Percentiles rank a stretch among this genome's conserved stretches.
phyloP scores from a whole-genome alignment of 1,284 basidiomycete species.

The Pseudozyma hubeiensis region DNA sequence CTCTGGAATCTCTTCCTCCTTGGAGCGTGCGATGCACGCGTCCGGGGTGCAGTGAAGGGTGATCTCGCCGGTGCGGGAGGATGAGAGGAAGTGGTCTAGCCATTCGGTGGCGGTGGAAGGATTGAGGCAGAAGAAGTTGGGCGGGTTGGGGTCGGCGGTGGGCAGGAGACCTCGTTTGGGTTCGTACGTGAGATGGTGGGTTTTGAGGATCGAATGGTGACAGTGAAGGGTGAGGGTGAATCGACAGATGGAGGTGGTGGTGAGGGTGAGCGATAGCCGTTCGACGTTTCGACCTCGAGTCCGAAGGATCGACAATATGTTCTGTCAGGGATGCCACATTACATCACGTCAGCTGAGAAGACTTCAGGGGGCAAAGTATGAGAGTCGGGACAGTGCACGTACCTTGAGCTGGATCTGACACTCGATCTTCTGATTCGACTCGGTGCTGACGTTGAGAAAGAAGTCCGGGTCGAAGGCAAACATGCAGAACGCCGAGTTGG shows the following conservation, averaged over 20 bases:
- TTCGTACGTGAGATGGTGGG: conserved; percentile 57
- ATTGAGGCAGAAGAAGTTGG: conserved; percentile 40
- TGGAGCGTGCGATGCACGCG: conserved; percentile 38
- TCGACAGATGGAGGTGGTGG: conserved; percentile 17
- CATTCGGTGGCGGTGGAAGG: conserved; percentile 50
- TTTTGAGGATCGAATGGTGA: conserved; percentile 50
- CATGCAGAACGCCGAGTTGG: conserved; percentile 61
- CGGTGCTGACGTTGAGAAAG: conserved; percentile 39
- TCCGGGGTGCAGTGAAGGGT: conserved; percentile 31
- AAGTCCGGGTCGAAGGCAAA: conserved; percentile 55
- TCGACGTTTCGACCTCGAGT: conserved; percentile 45
- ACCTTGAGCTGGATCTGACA: conserved; percentile 55
- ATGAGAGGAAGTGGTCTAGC: conserved; percentile 54
- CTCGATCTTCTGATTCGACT: conserved; percentile 29
- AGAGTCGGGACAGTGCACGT: neutral
- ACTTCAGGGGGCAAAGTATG: neutral
- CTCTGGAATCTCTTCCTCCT: conserved; percentile 28
- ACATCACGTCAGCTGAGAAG: neutral
- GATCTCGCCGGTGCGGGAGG: conserved; percentile 50
- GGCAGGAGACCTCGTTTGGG: conserved; percentile 49
- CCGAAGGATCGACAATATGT: conserved; percentile 52
- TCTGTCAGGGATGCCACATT: conserved; percentile 3
- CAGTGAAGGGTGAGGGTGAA: conserved; percentile 49
- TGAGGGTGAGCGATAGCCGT: conserved; percentile 37
- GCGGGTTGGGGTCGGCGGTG: conserved; percentile 46